Evolutionary conservation across 1,139 yeast genomes (phyloP), one percentile per base, ranked within the genome.

Genomic region (Lodderomyces metapsilosis): DNA sequence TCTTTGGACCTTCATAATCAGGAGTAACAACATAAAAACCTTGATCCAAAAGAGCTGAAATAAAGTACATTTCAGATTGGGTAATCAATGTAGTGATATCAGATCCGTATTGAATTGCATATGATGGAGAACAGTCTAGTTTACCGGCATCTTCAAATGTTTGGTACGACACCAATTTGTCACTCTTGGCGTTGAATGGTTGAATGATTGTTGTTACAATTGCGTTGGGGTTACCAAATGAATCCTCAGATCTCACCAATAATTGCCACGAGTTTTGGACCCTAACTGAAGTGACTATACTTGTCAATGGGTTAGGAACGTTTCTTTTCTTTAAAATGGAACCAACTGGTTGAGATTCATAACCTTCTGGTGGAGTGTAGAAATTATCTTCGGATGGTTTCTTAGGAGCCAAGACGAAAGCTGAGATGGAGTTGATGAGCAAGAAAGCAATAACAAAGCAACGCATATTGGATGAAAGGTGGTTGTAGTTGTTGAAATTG

Each of bases 21-120:
- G 74, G 64, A 16, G 58, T 49, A 2, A 61, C 59, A 4, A 69
- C 69, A 42, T 54, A 63, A 51, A 62, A 68, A 16, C 71, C 71
- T 42, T 57, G 47, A 32, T 59, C 49, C 37, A 69, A 54, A 13
- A 59, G 56, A 5, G 52, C 45, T 39, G 54, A 57, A 25, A 65
- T 52, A 20, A 62, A 48, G 16, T 51, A 39, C 59, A 62, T 58
- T 46, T 67, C 72, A 12, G 37, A 12, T 34, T 45, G 47, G 2
- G 48, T 43, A 21, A 36, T 27, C 10, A 43, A 21, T 3, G 47
- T 43, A 15, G 35, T 17, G 17, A 38, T 28, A 11, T 39, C 36
- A n/a, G 52, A 25, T 12, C 51, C 54, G 18, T 36, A 18, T 21
- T 41, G 47, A 24, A 52, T 37, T 2, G 52, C 57, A 40, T 48